Percentiles rank a stretch among this genome's conserved stretches.
Evolutionary conservation across 176 grass and related monocot species (phyloP).

Genomic region (Aegilops longissima): DNA sequence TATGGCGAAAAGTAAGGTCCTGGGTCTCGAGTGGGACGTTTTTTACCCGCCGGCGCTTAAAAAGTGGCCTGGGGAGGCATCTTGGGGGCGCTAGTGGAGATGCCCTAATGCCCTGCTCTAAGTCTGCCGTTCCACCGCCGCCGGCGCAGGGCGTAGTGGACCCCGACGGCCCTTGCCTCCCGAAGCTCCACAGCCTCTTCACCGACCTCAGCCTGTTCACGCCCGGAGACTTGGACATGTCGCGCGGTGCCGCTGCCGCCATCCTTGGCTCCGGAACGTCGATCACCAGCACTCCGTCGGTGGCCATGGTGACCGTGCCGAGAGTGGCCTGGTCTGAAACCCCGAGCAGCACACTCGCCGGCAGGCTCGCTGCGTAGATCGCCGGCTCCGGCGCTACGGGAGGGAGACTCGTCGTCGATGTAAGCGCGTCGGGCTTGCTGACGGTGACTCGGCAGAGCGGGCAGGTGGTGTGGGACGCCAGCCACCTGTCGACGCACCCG

Average conservation of each 20-base stretch:
- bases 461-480: slow-evolving; percentile 55
- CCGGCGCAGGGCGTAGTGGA: neutral
- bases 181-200: slow-evolving; percentile 42
- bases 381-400: slow-evolving; percentile 43
- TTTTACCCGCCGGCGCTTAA: too few relatives aligned
- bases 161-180: slow-evolving; percentile 20
- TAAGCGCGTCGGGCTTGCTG: slow-evolving; percentile 28
- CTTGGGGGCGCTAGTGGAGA: too few relatives aligned
- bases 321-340: neutral
- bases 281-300: slow-evolving; percentile 37
- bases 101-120: neutral
- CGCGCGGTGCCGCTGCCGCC: slow-evolving; percentile 14
- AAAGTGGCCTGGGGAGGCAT: too few relatives aligned
- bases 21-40: too few relatives aligned
- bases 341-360: slow-evolving; percentile 45
- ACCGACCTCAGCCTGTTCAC: slow-evolving; percentile 22
- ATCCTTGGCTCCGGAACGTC: slow-evolving; percentile 50
- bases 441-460: slow-evolving; percentile 65
- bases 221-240: slow-evolving; percentile 20
- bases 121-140: neutral
- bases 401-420: neutral
- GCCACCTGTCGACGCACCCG: slow-evolving; percentile 48
- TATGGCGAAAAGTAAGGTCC: too few relatives aligned
- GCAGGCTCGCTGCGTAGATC: slow-evolving; percentile 45
- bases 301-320: neutral